Percentiles rank a stretch among this genome's conserved stretches.
phyloP scores from a whole-genome alignment of 2,329 filamentous ascomycete species.

The Penicillium sp. region DNA sequence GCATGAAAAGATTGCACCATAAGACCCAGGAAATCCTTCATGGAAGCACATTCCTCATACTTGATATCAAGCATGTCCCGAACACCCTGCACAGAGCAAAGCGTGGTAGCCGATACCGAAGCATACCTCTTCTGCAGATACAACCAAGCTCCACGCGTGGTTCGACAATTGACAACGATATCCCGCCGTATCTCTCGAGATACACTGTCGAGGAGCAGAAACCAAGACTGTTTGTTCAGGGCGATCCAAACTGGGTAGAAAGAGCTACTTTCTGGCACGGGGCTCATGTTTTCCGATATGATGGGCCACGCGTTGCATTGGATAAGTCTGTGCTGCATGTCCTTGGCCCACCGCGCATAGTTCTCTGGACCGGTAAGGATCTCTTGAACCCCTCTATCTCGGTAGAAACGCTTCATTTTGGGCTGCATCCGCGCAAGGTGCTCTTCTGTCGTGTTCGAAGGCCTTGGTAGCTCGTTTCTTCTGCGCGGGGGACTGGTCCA shows the following conservation, averaged over 20 bases:
- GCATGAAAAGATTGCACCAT: slow-evolving; percentile 4
- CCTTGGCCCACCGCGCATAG: background rate
- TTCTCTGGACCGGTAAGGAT: slow-evolving; percentile 5
- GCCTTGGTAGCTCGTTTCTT: background rate
- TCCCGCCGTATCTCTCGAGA: background rate
- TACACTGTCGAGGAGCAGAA: slow-evolving; percentile 3
- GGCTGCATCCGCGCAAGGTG: background rate
- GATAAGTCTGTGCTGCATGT: background rate
- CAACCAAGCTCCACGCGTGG: slow-evolving; percentile 1
- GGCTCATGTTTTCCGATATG: background rate
- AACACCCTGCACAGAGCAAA: slow-evolving; percentile 1
- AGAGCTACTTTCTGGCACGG: background rate
- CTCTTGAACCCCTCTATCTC: background rate
- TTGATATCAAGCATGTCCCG: background rate
- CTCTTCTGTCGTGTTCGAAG: background rate
- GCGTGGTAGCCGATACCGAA: background rate
- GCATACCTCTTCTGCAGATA: slow-evolving; percentile 1
- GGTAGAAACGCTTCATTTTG: slow-evolving; percentile 1
- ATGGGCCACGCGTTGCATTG: background rate
- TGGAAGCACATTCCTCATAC: slow-evolving; percentile 3
- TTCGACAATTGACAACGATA: background rate
- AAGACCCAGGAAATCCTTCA: slow-evolving; percentile 5
- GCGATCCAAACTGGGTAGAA: background rate
- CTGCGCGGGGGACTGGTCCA: background rate
- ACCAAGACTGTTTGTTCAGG: background rate